phyloP scores from a whole-genome alignment of 1,284 basidiomycete genomes.

The Athelia psychrophila region DNA sequence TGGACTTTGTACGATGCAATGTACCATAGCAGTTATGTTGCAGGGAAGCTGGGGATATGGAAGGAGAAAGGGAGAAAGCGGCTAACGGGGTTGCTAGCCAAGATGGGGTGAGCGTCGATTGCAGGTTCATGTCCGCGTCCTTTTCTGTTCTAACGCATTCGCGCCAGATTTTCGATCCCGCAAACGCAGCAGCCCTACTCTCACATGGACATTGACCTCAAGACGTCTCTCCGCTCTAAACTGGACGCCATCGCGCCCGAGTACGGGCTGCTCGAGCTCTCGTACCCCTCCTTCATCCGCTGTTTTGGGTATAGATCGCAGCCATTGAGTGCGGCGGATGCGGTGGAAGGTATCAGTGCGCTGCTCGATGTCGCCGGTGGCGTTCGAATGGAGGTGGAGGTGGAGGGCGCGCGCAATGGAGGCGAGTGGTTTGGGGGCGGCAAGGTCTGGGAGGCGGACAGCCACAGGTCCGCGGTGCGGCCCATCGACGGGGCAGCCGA shows the following conservation, averaged over 20 bases:
- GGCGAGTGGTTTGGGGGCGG: constrained; percentile 90
- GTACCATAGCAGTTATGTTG: constrained; percentile 97
- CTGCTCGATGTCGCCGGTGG: constrained; percentile 92
- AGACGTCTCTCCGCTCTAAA: constrained; percentile 78
- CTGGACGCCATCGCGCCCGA: constrained; percentile 92
- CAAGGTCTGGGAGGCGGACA: constrained; percentile 64
- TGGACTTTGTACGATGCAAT: constrained; percentile 98
- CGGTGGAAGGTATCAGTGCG: constrained; percentile 87
- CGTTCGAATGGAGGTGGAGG: constrained; percentile 84
- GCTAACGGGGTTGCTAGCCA: constrained; percentile 90
- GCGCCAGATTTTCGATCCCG: constrained; percentile 80
- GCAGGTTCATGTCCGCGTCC: background rate
- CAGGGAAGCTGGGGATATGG: constrained; percentile 95
- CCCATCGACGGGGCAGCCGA: too few species aligned
- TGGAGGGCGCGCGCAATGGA: constrained; percentile 79
- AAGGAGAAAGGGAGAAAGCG: constrained; percentile 89
- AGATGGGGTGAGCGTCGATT: constrained; percentile 93
- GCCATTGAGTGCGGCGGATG: constrained; percentile 89
- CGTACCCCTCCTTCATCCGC: constrained; percentile 91
- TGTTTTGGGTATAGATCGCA: constrained; percentile 87
- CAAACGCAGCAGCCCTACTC: constrained; percentile 93
- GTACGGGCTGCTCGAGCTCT: constrained; percentile 93
- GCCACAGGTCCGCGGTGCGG: constrained; percentile 25
- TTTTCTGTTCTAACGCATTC: constrained; percentile 6
- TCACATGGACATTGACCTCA: constrained; percentile 97